Percentiles rank a stretch among this genome's conserved stretches.
phyloP scores from a whole-genome alignment of 1,284 basidiomycete genomes.

The Puccinia polysora region DNA sequence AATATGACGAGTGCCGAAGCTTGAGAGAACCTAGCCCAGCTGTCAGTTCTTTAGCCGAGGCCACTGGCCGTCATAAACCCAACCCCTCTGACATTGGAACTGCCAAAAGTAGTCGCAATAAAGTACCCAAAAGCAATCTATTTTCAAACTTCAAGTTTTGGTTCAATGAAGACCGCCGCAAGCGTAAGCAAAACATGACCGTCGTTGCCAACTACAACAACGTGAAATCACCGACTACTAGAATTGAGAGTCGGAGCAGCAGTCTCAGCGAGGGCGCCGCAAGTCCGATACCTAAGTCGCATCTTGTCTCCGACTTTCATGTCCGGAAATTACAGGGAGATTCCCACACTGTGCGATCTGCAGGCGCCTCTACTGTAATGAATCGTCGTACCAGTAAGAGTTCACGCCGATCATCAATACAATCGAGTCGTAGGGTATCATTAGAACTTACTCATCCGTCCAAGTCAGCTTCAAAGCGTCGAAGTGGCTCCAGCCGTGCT shows the following conservation, averaged over 20 bases:
- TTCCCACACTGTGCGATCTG: constrained; percentile 20
- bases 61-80: neutral
- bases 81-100: neutral
- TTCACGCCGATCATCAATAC: constrained; percentile 26
- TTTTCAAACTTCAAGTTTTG: constrained; percentile 56
- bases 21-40: neutral
- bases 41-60: neutral
- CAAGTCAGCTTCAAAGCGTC: constrained; percentile 10
- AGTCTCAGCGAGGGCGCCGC: constrained; percentile 51
- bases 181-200: constrained; percentile 51
- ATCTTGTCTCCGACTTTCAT: constrained; percentile 59
- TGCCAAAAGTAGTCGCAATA: constrained; percentile 2
- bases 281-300: constrained; percentile 75
- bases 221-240: neutral
- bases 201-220: constrained; percentile 44
- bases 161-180: constrained; percentile 56
- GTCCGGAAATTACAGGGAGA: constrained; percentile 9
- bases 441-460: constrained; percentile 5
- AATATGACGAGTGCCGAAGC: constrained; percentile 13
- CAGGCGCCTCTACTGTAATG: constrained; percentile 5
- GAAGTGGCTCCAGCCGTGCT: constrained; percentile 39
- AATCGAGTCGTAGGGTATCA: constrained; percentile 30
- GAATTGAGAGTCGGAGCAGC: neutral
- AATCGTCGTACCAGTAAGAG: constrained; percentile 31
- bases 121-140: constrained; percentile 53